Evolutionary conservation across 2,329 filamentous ascomycete species (phyloP), one percentile per base, ranked within the genome.

Genomic region (Alternaria sp.): DNA sequence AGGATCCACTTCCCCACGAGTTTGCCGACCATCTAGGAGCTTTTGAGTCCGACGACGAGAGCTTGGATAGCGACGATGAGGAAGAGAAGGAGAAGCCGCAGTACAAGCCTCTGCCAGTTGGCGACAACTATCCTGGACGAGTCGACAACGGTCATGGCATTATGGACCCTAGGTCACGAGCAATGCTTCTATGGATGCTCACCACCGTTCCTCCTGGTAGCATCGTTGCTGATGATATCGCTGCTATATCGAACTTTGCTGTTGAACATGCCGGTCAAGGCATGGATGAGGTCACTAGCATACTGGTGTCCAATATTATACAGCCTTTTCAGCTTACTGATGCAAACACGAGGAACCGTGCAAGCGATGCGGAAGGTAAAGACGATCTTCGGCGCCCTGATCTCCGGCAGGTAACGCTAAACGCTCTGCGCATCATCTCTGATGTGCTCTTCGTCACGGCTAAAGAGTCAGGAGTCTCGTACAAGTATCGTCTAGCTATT

Each of bases 201-300:
- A 88, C 91, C 3, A 88, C 93, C 16, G 82, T 98, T 26, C 95
- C 95, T 3, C 88, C 87, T 4, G 87, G 92, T 39, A 87, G 89
- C 2, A 90, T 87, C 66, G 83, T 97, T 26, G 87, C 92, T 28
- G 92, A 92, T 72, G 93, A 98, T 72, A 87, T 98, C 46, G 94
- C 93, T 1, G 87, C 93, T 5, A 85, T 97, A 2, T 94, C 94
- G 1, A 87, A 90, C 3, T 97, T 98, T 78, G 94, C 94, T 12
- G 93, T 98, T 57, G 90, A 89, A 3, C 93, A 98, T 75, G 91
- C 93, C 1, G 92, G 90, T 39, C 86, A 88, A 20, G 95, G 94
- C 16, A 91, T 92, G 12, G 91, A 96, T 65, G 95, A 98, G 80
- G 90, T 97, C 36, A 93, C 96, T n/a, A 87, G 94, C 51, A 87